Conservation (phyloP, 225 moss, liverwort and hornwort species). For the Pseudisothecium myosuroides region DNA sequence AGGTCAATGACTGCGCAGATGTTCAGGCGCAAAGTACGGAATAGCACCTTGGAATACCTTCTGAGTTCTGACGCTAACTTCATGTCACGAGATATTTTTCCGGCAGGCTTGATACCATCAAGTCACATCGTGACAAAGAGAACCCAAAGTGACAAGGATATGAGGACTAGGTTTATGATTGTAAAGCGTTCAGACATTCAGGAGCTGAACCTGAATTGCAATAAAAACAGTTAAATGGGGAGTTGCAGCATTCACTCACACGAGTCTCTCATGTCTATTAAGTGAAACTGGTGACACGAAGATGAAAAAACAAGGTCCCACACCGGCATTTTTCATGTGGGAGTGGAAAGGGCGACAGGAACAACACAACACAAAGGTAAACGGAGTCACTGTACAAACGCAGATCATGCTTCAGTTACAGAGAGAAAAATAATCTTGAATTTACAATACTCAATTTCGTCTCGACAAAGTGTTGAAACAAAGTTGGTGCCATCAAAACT, state of each 20-base stretch:
- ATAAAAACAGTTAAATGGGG: not conserved
- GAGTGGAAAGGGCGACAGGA: not conserved
- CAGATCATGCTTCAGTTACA: not conserved
- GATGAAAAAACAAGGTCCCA: not conserved
- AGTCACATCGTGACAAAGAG: not conserved
- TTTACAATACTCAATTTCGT: slow-evolving; percentile 5
- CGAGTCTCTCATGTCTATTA: not conserved
- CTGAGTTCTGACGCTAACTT: not conserved
- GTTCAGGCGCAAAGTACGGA: not conserved
- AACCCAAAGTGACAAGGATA: not conserved
- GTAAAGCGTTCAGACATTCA: not conserved
- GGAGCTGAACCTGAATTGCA: not conserved
- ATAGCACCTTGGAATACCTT: not conserved
- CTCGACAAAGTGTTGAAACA: not conserved
- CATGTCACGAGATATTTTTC: not conserved
- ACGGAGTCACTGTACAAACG: not conserved
- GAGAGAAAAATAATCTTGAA: not conserved
- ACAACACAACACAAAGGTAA: not conserved
- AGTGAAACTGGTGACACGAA: not conserved
- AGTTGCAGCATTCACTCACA: not conserved
- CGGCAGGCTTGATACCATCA: not conserved
- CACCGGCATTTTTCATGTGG: not conserved
- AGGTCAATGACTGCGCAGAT: not conserved
- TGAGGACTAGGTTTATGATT: not conserved
- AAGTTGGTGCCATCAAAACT: not conserved